Evolutionary conservation across 2,329 filamentous ascomycete genomes (phyloP).

Genomic region (Aspergillus awamori): DNA sequence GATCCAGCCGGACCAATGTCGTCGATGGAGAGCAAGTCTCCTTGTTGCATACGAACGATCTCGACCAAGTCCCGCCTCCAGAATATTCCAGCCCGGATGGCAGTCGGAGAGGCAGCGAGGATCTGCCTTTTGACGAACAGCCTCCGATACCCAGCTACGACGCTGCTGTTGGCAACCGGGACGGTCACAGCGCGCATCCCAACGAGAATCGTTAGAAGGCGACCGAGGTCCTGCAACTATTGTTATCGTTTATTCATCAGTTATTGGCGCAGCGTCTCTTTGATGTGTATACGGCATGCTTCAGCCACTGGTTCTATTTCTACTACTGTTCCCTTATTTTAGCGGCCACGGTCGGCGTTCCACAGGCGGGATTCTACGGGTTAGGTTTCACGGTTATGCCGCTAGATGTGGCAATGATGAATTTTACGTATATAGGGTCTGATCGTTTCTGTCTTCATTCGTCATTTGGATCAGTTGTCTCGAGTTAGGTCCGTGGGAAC

Average conservation of each 20-base stretch:
- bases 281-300: slow-evolving; percentile 17
- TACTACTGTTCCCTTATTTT: slow-evolving; percentile 23
- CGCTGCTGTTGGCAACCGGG: slow-evolving; percentile 63
- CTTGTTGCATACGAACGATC: slow-evolving; percentile 33
- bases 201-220: slow-evolving; percentile 6
- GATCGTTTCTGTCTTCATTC: slow-evolving; percentile 9
- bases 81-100: slow-evolving; percentile 60
- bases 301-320: slow-evolving; percentile 11
- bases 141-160: slow-evolving; percentile 83
- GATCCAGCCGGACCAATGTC: slow-evolving; percentile 57
- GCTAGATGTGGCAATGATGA: slow-evolving; percentile 20
- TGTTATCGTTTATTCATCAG: slow-evolving; percentile 3
- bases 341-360: slow-evolving; percentile 36
- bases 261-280: slow-evolving; percentile 8
- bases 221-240: not conserved
- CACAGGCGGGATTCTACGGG: slow-evolving; percentile 21
- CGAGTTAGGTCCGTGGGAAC: slow-evolving; percentile 8
- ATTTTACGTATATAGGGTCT: slow-evolving; percentile 25
- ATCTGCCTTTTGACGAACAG: slow-evolving; percentile 54
- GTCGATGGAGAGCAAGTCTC: slow-evolving; percentile 27
- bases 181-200: slow-evolving; percentile 1
- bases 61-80: slow-evolving; percentile 37
- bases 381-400: slow-evolving; percentile 24
- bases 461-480: not conserved
- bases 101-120: slow-evolving; percentile 60